phyloP scores from a whole-genome alignment of 192 early-diverging fungal species.

The Coemansia sp. region DNA sequence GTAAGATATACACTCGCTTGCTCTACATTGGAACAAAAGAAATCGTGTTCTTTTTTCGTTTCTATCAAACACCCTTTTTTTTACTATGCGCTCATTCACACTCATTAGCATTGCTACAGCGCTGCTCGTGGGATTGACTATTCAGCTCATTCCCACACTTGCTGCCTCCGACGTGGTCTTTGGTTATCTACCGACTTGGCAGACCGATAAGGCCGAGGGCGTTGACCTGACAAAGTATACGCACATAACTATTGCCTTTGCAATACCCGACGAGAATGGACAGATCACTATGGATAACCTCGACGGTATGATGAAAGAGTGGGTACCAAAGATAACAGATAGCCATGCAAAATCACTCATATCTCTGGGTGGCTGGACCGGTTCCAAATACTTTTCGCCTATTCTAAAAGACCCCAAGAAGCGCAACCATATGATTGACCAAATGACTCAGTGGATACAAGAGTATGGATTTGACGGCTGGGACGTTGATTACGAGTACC shows the following conservation, averaged over 20 bases:
- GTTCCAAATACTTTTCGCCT: conserved; percentile 62
- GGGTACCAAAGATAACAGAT: conserved; percentile 54
- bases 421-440: conserved; percentile 57
- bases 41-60: not conserved
- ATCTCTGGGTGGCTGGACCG: conserved; percentile 76
- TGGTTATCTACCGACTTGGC: conserved; percentile 58
- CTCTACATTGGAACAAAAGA: not conserved
- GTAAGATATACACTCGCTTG: not conserved
- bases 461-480: conserved; percentile 69
- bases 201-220: conserved; percentile 32
- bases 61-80: not conserved
- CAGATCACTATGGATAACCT: conserved; percentile 41
- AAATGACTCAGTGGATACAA: conserved; percentile 59
- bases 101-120: not conserved
- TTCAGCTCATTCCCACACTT: not conserved
- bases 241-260: conserved; percentile 73
- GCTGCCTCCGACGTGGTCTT: conserved; percentile 36
- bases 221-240: conserved; percentile 64
- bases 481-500: conserved; percentile 81
- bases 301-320: conserved; percentile 43
- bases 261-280: conserved; percentile 48
- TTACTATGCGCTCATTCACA: not conserved
- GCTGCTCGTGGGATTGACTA: not conserved
- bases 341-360: conserved; percentile 62
- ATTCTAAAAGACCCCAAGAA: conserved; percentile 51